Evolutionary conservation across 2,329 filamentous ascomycete species (phyloP).

Genomic region (Ophiostoma himal-ulmi): DNA sequence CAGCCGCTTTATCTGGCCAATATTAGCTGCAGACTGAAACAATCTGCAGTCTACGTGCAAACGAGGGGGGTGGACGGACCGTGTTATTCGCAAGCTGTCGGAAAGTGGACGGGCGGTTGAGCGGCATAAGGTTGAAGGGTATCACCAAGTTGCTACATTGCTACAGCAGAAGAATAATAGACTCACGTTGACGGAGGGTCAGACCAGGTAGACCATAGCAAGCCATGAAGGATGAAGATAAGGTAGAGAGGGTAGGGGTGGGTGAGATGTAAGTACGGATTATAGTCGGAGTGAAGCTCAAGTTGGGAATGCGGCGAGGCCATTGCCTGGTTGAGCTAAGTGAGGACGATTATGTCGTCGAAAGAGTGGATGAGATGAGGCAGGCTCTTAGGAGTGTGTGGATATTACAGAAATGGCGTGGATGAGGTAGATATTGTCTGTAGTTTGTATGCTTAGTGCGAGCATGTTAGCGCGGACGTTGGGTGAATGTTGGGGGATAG

Average conservation of each 20-base stretch:
- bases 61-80: not conserved
- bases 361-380: slow-evolving; percentile 1
- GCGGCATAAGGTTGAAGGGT: not conserved
- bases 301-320: not conserved
- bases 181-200: not conserved
- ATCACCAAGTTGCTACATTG: not conserved
- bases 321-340: not conserved
- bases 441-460: not conserved
- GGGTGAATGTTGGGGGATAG: not conserved
- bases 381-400: not conserved
- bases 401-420: not conserved
- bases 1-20: not conserved
- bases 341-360: not conserved
- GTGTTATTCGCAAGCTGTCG: not conserved
- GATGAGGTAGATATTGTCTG: not conserved
- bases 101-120: not conserved
- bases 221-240: not conserved
- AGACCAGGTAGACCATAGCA: not conserved
- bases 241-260: not conserved
- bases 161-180: not conserved
- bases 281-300: not conserved
- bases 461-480: not conserved
- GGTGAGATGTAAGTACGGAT: not conserved
- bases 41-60: not conserved
- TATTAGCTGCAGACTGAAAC: not conserved